Conservation (phyloP, 2,329 filamentous ascomycete species). For the Verticillium longisporum region DNA sequence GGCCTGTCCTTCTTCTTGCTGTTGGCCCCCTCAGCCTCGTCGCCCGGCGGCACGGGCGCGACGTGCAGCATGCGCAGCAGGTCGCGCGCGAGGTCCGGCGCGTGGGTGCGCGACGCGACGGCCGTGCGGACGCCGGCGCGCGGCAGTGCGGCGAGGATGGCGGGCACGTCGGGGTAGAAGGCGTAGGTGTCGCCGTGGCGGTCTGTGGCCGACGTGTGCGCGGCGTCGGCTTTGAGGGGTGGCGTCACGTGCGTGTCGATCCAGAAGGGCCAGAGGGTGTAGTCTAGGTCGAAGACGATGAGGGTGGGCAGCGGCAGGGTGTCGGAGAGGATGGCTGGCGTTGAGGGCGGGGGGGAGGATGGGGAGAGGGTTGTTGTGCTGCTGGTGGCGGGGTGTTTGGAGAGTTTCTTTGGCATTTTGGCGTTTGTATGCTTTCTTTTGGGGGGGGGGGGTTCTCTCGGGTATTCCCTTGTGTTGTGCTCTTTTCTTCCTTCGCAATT, state of each 20-base stretch:
- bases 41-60: conserved; percentile 23
- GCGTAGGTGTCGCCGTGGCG: conserved; percentile 57
- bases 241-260: conserved; percentile 84
- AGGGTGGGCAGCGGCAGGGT: conserved; percentile 70
- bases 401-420: conserved; percentile 25
- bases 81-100: conserved; percentile 70
- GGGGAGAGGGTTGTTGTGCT: conserved; percentile 18
- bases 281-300: conserved; percentile 92
- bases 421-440: background rate
- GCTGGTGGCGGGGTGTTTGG: conserved; percentile 14
- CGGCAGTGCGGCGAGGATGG: conserved; percentile 55
- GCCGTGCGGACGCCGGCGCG: conserved; percentile 48
- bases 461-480: background rate
- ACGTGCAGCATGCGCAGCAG: conserved; percentile 70
- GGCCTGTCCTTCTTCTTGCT: conserved; percentile 22
- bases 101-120: conserved; percentile 73
- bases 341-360: conserved; percentile 20
- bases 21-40: conserved; percentile 10
- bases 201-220: conserved; percentile 39
- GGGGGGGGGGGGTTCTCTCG: background rate
- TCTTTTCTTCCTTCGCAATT: no score
- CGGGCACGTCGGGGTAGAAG: conserved; percentile 66
- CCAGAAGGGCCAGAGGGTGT: conserved; percentile 99
- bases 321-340: conserved; percentile 34
- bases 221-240: conserved; percentile 51